A percentile compares a stretch with the other conserved stretches of the same genome.
phyloP scores from a whole-genome alignment of 108 stramenopile species.

The Cyclotella cryptica region DNA sequence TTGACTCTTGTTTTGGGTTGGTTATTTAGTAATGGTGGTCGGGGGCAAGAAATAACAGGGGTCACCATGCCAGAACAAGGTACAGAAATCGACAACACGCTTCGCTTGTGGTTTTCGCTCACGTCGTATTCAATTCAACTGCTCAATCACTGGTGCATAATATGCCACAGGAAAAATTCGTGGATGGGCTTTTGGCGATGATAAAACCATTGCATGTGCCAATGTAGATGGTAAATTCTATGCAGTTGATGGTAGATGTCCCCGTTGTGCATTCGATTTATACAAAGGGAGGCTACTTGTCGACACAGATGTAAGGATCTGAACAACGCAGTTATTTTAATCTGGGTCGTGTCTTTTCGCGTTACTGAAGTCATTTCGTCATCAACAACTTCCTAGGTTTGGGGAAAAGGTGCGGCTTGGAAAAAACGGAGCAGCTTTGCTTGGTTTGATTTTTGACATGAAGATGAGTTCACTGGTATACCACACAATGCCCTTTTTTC shows the following conservation, averaged over 20 bases:
- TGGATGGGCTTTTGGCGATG: slow-evolving; percentile 88
- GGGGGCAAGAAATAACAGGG: slow-evolving; percentile 89
- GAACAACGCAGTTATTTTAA: background rate
- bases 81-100: background rate
- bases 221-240: slow-evolving; percentile 76
- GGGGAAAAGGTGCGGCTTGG: slow-evolving; percentile 25
- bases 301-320: slow-evolving; percentile 52
- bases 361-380: background rate
- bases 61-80: slow-evolving; percentile 78
- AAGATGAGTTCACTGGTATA: background rate
- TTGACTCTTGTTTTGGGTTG: background rate
- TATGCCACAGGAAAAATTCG: slow-evolving; percentile 44
- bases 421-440: background rate
- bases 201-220: slow-evolving; percentile 70
- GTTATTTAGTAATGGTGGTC: slow-evolving; percentile 57
- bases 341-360: background rate
- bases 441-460: background rate
- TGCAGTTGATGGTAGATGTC: slow-evolving; percentile 71
- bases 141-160: background rate
- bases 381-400: slow-evolving; percentile 10
- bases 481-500: background rate
- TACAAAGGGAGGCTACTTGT: slow-evolving; percentile 75
- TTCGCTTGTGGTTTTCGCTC: background rate
- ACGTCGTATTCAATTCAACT: background rate
- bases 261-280: slow-evolving; percentile 84